A percentile compares a stretch with the other conserved stretches of the same genome.
Evolutionary conservation across 768 basidiomycete genomes (phyloP).

Genomic region (Tulasnella sp.): DNA sequence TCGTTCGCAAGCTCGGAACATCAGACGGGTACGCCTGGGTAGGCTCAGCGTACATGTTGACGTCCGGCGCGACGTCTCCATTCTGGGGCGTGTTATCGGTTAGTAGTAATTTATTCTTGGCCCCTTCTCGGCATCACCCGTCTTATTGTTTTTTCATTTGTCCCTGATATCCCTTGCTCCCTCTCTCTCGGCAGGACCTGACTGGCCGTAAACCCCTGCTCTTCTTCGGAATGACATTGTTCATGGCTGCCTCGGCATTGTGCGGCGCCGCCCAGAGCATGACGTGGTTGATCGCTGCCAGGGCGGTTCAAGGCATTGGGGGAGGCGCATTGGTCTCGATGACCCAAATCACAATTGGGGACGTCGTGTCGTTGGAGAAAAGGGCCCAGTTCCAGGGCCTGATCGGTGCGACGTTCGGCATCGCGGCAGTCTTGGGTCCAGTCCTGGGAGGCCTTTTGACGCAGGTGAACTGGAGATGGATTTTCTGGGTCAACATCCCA

Average conservation of each 20-base stretch:
- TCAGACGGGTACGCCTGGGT: constrained; percentile 65
- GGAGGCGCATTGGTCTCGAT: constrained; percentile 70
- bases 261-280: constrained; percentile 76
- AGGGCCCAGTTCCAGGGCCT: constrained; percentile 72
- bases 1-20: constrained; percentile 54
- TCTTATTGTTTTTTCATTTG: neutral
- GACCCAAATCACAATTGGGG: constrained; percentile 69
- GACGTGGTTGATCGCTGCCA: constrained; percentile 65
- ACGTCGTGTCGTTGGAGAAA: constrained; percentile 73
- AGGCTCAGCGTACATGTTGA: constrained; percentile 62
- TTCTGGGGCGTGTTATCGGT: constrained; percentile 17
- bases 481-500: constrained; percentile 41
- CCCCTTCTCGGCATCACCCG: too few species aligned
- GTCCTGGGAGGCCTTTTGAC: constrained; percentile 77
- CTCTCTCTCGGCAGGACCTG: constrained; percentile 26
- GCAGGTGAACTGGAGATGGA: constrained; percentile 73
- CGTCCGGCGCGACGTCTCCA: constrained; percentile 32
- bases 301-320: constrained; percentile 78
- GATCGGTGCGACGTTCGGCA: constrained; percentile 70
- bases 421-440: constrained; percentile 59
- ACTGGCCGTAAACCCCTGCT: constrained; percentile 63
- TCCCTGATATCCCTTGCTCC: neutral
- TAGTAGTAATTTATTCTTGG: neutral
- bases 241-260: constrained; percentile 70
- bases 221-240: constrained; percentile 55